A percentile compares a stretch with the other conserved stretches of the same genome.
Evolutionary conservation across 2,329 filamentous ascomycete species (phyloP).

Genomic region (Chalaropsis thielavioides): DNA sequence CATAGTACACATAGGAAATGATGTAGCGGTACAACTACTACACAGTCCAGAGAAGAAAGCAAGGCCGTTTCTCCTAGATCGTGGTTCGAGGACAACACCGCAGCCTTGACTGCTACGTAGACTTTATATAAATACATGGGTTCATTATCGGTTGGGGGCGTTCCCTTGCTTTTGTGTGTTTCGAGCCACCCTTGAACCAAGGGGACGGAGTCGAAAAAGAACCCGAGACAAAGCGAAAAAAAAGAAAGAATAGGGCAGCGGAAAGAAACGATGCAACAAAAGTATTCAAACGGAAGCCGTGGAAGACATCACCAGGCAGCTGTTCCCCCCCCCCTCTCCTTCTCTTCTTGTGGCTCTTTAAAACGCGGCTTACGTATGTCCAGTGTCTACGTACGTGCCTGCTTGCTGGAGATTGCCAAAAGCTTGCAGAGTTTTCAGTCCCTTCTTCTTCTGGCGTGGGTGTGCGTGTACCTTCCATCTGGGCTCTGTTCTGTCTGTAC

Average conservation of each 20-base stretch:
- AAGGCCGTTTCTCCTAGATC: background rate
- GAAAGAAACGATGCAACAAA: background rate
- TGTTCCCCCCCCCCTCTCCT: background rate
- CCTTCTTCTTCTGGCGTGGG: too few species aligned
- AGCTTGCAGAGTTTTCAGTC: too few species aligned
- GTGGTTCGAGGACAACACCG: background rate
- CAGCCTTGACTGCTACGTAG: background rate
- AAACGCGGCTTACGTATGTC: too few species aligned
- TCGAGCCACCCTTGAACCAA: background rate
- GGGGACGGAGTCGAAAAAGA: background rate
- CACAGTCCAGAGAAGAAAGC: background rate
- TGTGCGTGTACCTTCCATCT: too few species aligned
- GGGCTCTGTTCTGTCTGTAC: too few species aligned
- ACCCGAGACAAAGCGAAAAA: background rate
- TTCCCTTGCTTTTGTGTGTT: background rate
- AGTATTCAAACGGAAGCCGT: background rate
- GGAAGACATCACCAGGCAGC: background rate
- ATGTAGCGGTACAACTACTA: background rate
- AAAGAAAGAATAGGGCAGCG: background rate
- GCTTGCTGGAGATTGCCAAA: too few species aligned
- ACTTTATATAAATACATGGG: background rate
- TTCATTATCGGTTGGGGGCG: background rate
- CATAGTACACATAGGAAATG: background rate
- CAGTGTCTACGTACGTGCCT: too few species aligned
- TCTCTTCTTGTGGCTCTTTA: background rate